Base-by-base conservation (phyloP, 306 rosid genomes). In the Carpinus viminea region DNA sequence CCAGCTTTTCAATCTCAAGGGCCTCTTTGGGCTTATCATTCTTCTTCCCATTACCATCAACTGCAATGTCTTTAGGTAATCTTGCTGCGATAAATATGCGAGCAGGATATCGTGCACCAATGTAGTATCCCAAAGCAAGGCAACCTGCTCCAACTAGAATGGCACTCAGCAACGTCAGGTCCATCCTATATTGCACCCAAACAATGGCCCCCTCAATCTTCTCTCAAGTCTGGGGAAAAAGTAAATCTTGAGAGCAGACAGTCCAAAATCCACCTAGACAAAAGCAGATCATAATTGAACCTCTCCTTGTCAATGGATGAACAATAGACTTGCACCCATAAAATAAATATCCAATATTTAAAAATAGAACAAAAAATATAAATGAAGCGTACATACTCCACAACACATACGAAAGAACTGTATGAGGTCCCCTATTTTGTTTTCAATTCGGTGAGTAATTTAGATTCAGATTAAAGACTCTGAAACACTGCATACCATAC, bases 71-170 rank as follows among this genome's bases (percentile, higher is more conserved):
- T 81, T 86, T 86, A 54, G 80, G 46, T n/a, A 80, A 75, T 65
- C 80, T 86, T 4, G 84, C 74, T 8, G 83, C 66, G 55, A 86
- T 46, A 21, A 88, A 65, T 17, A 89, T 74, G 18, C 83, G 92
- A 80, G 76, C 79, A 34, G 91, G 97, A 76, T 83, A 87, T n/a
- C 70, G 85, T 9, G 90, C 88, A 48, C 97, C 98, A 59, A 91
- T 80, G 80, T 82, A 88, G 90, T 88, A 93, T 21, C 98, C 98
- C 54, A 91, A 70, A 76, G 97, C 98, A 56, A 94, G 91, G 84
- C 94, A 94, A 38, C 98, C 91, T 8, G 97, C 97, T 41, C 99
- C 96, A 10, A 91, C 93, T 13, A 91, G 62, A 84, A 95, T 50
- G 51, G 93, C 93, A 78, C 95, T 90, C 83, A 95, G 77, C 96